Evolutionary conservation across 768 basidiomycete genomes (phyloP).

Genomic region (Boletus subparvulus): DNA sequence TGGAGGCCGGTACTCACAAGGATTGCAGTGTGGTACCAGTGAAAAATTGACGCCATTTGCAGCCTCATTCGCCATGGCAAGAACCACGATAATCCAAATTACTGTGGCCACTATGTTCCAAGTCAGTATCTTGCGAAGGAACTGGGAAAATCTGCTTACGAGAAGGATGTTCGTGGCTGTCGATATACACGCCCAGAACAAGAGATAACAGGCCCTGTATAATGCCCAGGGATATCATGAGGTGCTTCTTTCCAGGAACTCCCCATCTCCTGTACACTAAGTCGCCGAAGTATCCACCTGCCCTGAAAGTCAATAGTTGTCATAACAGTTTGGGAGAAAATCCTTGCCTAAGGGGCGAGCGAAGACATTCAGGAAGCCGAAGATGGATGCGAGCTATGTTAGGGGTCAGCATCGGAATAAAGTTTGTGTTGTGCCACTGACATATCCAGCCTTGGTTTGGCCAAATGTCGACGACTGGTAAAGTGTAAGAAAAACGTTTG

Average conservation of each 20-base stretch:
- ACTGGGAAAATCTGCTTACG: constrained; percentile 10
- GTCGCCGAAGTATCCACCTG: constrained; percentile 8
- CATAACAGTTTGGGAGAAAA: background rate
- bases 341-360: constrained; percentile 1
- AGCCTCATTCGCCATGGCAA: no score
- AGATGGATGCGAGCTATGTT: constrained; percentile 1
- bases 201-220: constrained; percentile 2
- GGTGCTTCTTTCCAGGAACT: constrained; percentile 6
- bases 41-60: no score
- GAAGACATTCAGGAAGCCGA: constrained; percentile 2
- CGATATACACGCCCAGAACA: constrained; percentile 42
- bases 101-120: no score
- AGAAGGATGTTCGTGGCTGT: constrained; percentile 18
- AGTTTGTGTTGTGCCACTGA: background rate
- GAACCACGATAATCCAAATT: no score
- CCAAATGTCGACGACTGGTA: constrained; percentile 2
- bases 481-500: constrained; percentile 1
- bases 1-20: no score
- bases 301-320: background rate
- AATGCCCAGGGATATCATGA: background rate
- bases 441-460: constrained; percentile 7
- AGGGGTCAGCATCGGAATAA: background rate
- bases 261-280: constrained; percentile 4
- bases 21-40: no score
- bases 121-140: no score